phyloP scores from a whole-genome alignment of 352 stramenopile genomes.

The Globisporangium perplexum region DNA sequence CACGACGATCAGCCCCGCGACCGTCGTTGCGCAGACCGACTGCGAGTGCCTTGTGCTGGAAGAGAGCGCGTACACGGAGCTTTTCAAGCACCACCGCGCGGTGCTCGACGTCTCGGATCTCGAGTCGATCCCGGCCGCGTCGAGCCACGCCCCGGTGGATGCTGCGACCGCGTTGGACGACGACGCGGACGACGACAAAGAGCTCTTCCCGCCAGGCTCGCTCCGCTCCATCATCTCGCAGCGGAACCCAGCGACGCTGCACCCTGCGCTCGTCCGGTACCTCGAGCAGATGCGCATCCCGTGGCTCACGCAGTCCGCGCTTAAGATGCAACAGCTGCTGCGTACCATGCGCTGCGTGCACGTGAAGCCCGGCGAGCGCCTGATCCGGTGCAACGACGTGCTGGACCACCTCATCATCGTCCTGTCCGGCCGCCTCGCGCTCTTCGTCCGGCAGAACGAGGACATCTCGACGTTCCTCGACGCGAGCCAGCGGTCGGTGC shows the following conservation, averaged over 20 bases:
- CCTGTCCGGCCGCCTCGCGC: slow-evolving; percentile 29
- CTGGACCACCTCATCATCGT: slow-evolving; percentile 45
- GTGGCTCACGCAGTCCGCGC: slow-evolving; percentile 21
- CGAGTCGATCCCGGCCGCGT: not conserved
- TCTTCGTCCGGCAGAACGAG: slow-evolving; percentile 36
- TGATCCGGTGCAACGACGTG: slow-evolving; percentile 32
- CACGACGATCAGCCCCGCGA: slow-evolving; percentile 32
- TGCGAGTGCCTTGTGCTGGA: slow-evolving; percentile 49
- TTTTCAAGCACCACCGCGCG: slow-evolving; percentile 31
- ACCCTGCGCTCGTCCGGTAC: slow-evolving; percentile 16
- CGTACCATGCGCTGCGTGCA: slow-evolving; percentile 22
- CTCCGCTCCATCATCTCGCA: slow-evolving; percentile 8
- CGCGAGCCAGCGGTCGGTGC: slow-evolving; percentile 49
- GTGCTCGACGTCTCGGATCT: slow-evolving; percentile 23
- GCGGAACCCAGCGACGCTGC: slow-evolving; percentile 8
- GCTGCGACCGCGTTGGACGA: not conserved
- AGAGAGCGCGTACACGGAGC: slow-evolving; percentile 27
- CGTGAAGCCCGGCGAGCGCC: slow-evolving; percentile 30
- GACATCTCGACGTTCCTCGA: slow-evolving; percentile 33
- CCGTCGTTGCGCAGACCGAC: slow-evolving; percentile 45
- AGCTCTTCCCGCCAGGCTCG: not conserved
- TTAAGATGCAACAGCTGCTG: slow-evolving; percentile 36
- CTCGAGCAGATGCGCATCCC: slow-evolving; percentile 22
- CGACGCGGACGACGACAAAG: not conserved
- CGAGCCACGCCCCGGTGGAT: not conserved